phyloP scores from a whole-genome alignment of 257 asterid genomes.

The Rehmannia glutinosa region DNA sequence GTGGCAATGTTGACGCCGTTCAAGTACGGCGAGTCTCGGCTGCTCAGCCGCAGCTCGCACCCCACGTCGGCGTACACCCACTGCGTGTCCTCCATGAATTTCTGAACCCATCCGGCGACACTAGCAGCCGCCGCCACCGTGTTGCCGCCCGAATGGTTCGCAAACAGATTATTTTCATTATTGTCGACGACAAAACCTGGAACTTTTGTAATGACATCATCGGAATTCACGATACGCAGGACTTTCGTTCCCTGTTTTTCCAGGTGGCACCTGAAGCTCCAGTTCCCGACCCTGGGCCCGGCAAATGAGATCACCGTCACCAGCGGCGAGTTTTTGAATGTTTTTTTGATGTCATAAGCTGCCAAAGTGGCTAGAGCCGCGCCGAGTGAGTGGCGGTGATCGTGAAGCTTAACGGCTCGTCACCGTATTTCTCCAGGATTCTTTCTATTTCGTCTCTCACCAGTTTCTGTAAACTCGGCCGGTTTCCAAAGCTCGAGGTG shows the following conservation, averaged over 20 bases:
- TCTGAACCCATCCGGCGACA: constrained; percentile 44
- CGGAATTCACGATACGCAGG: constrained; percentile 81
- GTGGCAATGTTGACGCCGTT: constrained; percentile 46
- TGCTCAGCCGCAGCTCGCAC: constrained; percentile 84
- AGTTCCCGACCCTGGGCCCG: constrained; percentile 90
- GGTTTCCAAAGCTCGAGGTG: constrained; percentile 42
- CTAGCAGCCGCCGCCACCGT: constrained; percentile 21
- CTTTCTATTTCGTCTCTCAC: constrained; percentile 49
- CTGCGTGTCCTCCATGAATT: constrained; percentile 52
- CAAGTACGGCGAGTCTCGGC: constrained; percentile 60
- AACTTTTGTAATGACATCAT: constrained; percentile 69
- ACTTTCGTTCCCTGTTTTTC: constrained; percentile 74
- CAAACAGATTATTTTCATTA: background rate
- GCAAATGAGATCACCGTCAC: constrained; percentile 92
- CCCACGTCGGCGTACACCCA: constrained; percentile 97
- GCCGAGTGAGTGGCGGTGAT: constrained; percentile 89
- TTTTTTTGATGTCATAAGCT: constrained; percentile 67
- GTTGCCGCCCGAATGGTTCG: background rate
- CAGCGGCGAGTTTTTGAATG: constrained; percentile 38
- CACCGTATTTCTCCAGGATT: constrained; percentile 38
- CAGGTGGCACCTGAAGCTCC: constrained; percentile 52
- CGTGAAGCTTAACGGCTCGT: constrained; percentile 69
- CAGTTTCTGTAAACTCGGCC: constrained; percentile 48
- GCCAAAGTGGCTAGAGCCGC: constrained; percentile 91
- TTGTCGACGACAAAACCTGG: constrained; percentile 77